Base-by-base conservation (phyloP, 2,329 filamentous ascomycete genomes). In the Penicillium crustosum region DNA sequence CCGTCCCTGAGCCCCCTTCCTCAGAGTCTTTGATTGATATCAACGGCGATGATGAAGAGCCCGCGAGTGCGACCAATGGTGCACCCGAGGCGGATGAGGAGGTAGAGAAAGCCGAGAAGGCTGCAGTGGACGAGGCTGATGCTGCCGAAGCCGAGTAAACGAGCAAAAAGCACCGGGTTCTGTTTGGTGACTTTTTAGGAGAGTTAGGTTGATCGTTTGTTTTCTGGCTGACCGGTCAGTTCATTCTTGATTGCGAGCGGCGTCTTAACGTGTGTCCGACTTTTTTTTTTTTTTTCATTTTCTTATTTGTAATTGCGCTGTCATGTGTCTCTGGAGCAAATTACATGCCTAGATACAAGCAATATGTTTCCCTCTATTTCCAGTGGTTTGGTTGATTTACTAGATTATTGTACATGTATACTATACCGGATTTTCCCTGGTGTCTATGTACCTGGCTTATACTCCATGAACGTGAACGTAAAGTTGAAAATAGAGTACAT, bases 21-120 rank as follows among this genome's bases (percentile, higher is more conserved):
- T 72, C 75, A 43, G 72, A 70, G 51, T 73, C 74, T 55, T 64
- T 80, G 61, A 77, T 79, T 58, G 75, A 79, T 61, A 65, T 78
- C 48, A 67, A 74, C 53, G 73, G 65, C 10, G 68, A 74, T 41
- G 69, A 69, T 13, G 61, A 67, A 43, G 66, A 72, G 53, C 61
- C 61, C 38, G 66, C 66, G 44, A 70, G 62, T 35, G 70, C 69
- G 43, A 70, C 69, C 8, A 77, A 75, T 48, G 72, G 69, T 38
- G 68, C 63, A 33, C 59, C 70, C 6, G 70, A 75, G 58, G 64
- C 66, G 43, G 70, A 73, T 45, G 67, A 60, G 2, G 67, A 69
- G 52, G 61, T 55, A 49, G 68, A 64, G 31, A 61, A 61, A 29
- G 66, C 61, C 42, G 64, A 49, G 1, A 19, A 43, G 27, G 55